Percentiles rank a stretch among this genome's conserved stretches.
Evolutionary conservation across 2,329 filamentous ascomycete genomes (phyloP).

Genomic region (Pseudopithomyces maydicus): DNA sequence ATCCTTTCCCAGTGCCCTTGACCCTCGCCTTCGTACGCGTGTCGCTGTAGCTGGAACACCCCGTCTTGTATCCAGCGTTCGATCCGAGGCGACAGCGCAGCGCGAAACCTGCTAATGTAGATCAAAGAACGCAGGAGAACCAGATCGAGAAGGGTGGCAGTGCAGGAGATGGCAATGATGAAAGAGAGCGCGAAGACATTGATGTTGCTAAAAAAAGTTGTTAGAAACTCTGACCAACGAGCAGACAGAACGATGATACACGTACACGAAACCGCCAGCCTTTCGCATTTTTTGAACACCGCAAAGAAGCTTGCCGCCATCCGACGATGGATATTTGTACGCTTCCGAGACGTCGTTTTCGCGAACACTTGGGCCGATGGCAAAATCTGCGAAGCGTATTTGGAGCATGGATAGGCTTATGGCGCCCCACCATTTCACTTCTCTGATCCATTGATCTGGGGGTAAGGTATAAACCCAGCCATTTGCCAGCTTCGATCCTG

Average conservation of each 20-base stretch:
- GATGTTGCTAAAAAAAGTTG: slow-evolving; percentile 3
- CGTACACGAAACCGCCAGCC: slow-evolving; percentile 6
- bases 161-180: background rate
- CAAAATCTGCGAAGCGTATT: background rate
- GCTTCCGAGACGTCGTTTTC: too few species aligned
- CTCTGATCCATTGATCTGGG: background rate
- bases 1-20: background rate
- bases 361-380: background rate
- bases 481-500: background rate
- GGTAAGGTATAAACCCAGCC: background rate
- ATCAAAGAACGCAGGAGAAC: background rate
- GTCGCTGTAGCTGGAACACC: slow-evolving; percentile 10
- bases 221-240: background rate
- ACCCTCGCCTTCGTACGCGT: slow-evolving; percentile 5
- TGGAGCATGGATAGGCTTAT: background rate
- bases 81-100: background rate
- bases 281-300: background rate
- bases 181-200: slow-evolving; percentile 6
- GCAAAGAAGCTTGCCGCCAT: background rate
- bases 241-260: background rate
- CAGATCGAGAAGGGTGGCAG: background rate
- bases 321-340: background rate
- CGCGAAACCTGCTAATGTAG: background rate
- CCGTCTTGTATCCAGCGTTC: slow-evolving; percentile 11
- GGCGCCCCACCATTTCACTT: background rate